These are phyloP conservation scores for Bruguiera parviflora DNA, from an alignment of 345 rosid species.

Conservation along the genomic window DNA sequence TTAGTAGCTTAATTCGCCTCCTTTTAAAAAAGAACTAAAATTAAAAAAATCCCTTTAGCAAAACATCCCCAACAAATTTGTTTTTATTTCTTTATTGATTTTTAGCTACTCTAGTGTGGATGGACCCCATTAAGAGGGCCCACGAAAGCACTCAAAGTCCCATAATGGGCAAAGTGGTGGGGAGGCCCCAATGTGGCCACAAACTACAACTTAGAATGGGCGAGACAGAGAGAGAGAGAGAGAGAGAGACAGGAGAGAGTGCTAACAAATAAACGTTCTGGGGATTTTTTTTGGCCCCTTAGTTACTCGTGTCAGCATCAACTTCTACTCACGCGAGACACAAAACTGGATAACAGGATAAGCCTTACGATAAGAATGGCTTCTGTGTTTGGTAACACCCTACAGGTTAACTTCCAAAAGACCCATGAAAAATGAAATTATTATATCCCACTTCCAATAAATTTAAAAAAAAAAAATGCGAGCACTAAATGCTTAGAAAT, in stretches of 20 bases:
- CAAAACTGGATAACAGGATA: constrained; percentile 26
- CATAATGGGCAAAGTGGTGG: constrained; percentile 16
- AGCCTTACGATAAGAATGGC: constrained; percentile 8
- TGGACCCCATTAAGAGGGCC: constrained; percentile 17
- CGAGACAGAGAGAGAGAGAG: not conserved
- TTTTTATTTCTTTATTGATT: no score
- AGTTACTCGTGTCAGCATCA: constrained; percentile 26
- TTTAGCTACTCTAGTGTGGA: not conserved
- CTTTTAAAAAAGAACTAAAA: no score
- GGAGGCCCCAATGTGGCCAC: constrained; percentile 31
- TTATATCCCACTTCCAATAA: not conserved
- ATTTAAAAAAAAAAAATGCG: not conserved
- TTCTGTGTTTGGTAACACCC: constrained; percentile 12
- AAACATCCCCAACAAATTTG: no score
- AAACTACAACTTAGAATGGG: constrained; percentile 8
- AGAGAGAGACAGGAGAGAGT: not conserved
- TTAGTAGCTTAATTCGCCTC: no score
- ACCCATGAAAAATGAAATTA: not conserved
- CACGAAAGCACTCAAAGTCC: constrained; percentile 30
- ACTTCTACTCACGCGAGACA: constrained; percentile 20
- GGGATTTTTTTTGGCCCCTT: not conserved
- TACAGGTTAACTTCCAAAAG: constrained; percentile 4
- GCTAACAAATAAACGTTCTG: constrained; percentile 4
- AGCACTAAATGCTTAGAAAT: constrained; percentile 1
- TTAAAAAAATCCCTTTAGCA: no score